Conservation (phyloP, 2,329 filamentous ascomycete species). For the Cytospora piceae region DNA sequence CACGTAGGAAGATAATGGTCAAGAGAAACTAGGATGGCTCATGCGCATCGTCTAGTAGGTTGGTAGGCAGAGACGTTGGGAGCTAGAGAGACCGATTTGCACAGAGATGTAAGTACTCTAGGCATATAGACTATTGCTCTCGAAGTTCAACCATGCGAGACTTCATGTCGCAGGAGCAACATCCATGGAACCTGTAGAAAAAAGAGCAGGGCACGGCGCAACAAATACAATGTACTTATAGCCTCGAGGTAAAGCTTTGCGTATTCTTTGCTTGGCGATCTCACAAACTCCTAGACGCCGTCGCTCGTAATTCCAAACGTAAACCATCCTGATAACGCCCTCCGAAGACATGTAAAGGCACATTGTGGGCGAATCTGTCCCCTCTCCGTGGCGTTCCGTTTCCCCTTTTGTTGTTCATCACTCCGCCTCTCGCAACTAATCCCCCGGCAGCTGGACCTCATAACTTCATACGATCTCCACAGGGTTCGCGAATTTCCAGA, state of each 20-base stretch:
- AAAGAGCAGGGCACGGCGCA: conserved; percentile 4
- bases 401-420: neutral
- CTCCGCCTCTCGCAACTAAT: neutral
- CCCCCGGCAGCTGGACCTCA: neutral
- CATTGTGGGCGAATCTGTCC: neutral
- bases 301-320: conserved; percentile 1
- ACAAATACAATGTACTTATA: neutral
- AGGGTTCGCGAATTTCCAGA: conserved; percentile 24
- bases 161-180: neutral
- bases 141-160: neutral
- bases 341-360: neutral
- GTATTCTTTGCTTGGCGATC: neutral
- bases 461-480: conserved; percentile 14
- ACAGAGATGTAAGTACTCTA: too few relatives aligned
- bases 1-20: too few relatives aligned
- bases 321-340: neutral
- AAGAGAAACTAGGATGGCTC: too few relatives aligned
- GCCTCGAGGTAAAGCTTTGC: neutral
- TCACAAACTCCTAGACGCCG: conserved; percentile 6
- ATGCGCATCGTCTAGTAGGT: too few relatives aligned
- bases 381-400: neutral
- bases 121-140: too few relatives aligned
- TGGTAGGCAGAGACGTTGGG: too few relatives aligned
- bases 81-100: too few relatives aligned
- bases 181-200: neutral